These are phyloP conservation scores for Pseudoturritis turrita DNA, from an alignment of 345 rosid species.

Conservation along the genomic window DNA sequence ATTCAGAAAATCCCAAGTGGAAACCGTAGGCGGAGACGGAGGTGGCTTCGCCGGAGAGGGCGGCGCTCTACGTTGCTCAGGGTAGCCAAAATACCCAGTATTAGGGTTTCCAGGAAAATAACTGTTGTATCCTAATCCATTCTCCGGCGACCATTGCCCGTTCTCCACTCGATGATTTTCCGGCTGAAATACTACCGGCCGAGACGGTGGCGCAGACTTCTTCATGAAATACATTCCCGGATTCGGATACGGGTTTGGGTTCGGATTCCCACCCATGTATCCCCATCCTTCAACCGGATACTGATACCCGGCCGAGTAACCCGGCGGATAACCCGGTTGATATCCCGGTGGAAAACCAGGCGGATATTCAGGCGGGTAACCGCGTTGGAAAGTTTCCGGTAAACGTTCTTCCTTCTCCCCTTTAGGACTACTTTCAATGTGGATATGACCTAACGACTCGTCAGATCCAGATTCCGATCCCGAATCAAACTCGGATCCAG, in stretches of 20 bases:
- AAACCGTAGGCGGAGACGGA: constrained; percentile 72
- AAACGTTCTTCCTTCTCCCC: constrained; percentile 13
- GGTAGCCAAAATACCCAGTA: constrained; percentile 60
- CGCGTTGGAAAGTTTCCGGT: constrained; percentile 16
- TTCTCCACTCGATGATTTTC: constrained; percentile 35
- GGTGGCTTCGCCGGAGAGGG: constrained; percentile 42
- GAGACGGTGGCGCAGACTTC: constrained; percentile 59
- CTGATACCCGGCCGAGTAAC: constrained; percentile 24
- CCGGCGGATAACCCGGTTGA: constrained; percentile 32
- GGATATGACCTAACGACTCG: constrained; percentile 48
- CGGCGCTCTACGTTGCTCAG: constrained; percentile 35
- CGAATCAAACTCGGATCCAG: constrained; percentile 58
- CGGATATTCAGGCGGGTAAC: constrained; percentile 23
- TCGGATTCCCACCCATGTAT: constrained; percentile 21
- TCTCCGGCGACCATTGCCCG: constrained; percentile 17
- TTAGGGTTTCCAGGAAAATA: constrained; percentile 29
- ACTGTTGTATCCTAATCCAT: constrained; percentile 40
- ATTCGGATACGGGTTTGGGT: constrained; percentile 20
- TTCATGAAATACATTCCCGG: constrained; percentile 63
- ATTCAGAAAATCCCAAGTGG: constrained; percentile 80
- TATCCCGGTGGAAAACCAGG: constrained; percentile 29
- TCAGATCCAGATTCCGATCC: constrained; percentile 38
- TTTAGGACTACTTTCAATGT: constrained; percentile 39
- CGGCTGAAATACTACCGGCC: constrained; percentile 65
- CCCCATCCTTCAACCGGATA: constrained; percentile 41